Evolutionary conservation across 257 asterid species (phyloP).

Genomic region (Salvia hispanica): DNA sequence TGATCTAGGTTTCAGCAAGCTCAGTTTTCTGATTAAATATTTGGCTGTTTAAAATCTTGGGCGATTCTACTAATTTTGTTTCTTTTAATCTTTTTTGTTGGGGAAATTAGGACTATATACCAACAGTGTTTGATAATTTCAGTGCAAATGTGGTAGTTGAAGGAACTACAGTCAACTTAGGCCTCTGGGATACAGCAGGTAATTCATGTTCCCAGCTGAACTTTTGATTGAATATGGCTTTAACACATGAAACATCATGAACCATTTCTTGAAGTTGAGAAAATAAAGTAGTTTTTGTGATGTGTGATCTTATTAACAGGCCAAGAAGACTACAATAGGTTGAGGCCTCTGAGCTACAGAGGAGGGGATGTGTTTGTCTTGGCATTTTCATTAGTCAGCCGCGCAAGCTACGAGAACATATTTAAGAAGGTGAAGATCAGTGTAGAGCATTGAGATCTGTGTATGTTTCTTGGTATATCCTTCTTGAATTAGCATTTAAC

Average conservation of each 20-base stretch:
- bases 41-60: neutral
- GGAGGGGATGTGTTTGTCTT: conserved; percentile 93
- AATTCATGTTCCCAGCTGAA: conserved; percentile 19
- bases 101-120: conserved; percentile 71
- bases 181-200: conserved; percentile 99
- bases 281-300: conserved; percentile 25
- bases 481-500: conserved; percentile 23
- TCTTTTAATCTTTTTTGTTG: conserved; percentile 28
- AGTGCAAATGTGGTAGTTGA: conserved; percentile 98
- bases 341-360: conserved; percentile 96
- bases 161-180: conserved; percentile 87
- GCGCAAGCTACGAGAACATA: conserved; percentile 94
- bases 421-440: conserved; percentile 65
- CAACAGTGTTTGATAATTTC: conserved; percentile 92
- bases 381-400: conserved; percentile 89
- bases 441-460: neutral
- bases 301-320: conserved; percentile 50
- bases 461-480: neutral
- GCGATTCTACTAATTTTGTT: neutral
- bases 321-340: conserved; percentile 93
- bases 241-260: neutral
- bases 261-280: neutral
- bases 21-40: conserved; percentile 2
- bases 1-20: conserved; percentile 30
- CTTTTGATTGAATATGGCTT: conserved; percentile 13